Base-by-base conservation (phyloP, 768 basidiomycete genomes). In the Mycena albidolilacea region DNA sequence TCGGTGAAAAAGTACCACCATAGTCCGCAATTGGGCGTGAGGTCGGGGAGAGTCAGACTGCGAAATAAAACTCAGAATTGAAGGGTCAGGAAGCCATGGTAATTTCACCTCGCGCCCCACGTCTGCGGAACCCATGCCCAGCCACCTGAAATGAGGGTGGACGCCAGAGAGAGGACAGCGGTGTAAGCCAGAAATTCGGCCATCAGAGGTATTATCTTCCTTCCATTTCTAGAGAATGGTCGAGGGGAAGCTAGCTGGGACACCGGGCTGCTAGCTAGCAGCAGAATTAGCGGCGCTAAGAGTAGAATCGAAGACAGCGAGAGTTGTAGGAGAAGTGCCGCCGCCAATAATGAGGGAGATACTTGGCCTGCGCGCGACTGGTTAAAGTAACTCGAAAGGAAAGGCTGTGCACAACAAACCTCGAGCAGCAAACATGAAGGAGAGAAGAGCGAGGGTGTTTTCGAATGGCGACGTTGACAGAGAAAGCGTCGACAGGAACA, bases 1-100 rank as follows among this genome's bases (percentile, higher is more conserved):
- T 99, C 97, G 12, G 96, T 98, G 84, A 99, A 98, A 85, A 99
- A 99, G 82, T 99, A 99, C 97, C 97, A 99, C 94, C 96, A 96
- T 38, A 98, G 83, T 2, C 98, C 97, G 5, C 95, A 91, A 77
- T 97, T 99, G 0, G 98, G 97, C 10, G 96, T 97, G 73, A 99
- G 82, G 79, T 98, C 97, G 2, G 94, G 93, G 10, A 98, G 89
- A 21, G 88, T 89, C 30, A 98, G 78, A 58, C 97, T 98, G 76
- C 75, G 64, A 59, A 55, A 50, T n/a, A 57, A 30, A 30, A 30
- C 44, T 61, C n/a, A 59, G 6, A 57, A 62, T 5, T 39, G 30
- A 8, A 55, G 14, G 21, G 15, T 15, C 6, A 10, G 9, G 39
- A 44, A 64, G 38, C 35, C 4, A 35, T 1, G 44, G 52, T 30